Evolutionary conservation across 768 basidiomycete species (phyloP).

Genomic region (Trichaptum fuscoviolaceum): DNA sequence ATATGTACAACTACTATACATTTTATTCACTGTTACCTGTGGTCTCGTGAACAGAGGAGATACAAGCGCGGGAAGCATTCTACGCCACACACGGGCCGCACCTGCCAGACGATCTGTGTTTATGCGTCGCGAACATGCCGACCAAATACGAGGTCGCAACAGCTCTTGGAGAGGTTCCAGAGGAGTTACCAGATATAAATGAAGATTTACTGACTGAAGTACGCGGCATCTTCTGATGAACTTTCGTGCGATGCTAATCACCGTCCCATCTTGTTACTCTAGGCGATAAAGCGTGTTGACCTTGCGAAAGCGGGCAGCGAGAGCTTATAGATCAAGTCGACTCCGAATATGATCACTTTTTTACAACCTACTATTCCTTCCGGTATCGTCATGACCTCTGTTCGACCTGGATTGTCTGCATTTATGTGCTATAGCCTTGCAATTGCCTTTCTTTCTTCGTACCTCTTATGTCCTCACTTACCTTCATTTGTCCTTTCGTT

Average conservation of each 20-base stretch:
- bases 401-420: background rate
- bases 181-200: constrained; percentile 59
- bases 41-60: constrained; percentile 54
- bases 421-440: background rate
- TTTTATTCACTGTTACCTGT: background rate
- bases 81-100: constrained; percentile 68
- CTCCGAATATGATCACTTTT: background rate
- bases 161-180: constrained; percentile 45
- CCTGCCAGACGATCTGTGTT: constrained; percentile 75
- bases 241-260: background rate
- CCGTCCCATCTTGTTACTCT: background rate
- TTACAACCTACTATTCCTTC: too few species aligned
- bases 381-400: background rate
- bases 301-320: constrained; percentile 17
- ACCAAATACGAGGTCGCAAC: constrained; percentile 69
- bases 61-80: constrained; percentile 56
- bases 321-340: constrained; percentile 18
- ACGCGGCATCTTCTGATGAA: constrained; percentile 12
- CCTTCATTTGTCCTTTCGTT: background rate
- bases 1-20: constrained; percentile 1
- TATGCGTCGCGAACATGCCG: constrained; percentile 69
- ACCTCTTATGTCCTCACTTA: background rate
- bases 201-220: constrained; percentile 56
- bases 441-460: background rate
- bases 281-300: constrained; percentile 28